Evolutionary conservation across 169 alveolate species (phyloP), one percentile per base, ranked within the genome.

Genomic region (Eimeria falciformis): DNA sequence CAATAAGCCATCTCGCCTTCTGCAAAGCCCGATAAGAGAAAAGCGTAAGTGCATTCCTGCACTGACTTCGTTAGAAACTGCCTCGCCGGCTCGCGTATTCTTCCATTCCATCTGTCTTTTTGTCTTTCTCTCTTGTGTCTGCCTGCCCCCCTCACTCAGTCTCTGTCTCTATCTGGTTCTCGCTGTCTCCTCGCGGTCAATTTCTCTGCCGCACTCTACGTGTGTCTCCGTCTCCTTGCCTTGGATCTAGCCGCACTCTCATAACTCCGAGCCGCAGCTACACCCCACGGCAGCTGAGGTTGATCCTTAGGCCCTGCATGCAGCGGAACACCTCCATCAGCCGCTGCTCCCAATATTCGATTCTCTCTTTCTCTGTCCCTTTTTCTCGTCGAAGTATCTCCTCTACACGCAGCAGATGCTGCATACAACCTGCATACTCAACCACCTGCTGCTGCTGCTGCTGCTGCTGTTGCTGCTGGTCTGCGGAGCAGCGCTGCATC

Each of bases 261-360:
- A n/a, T n/a, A n/a, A n/a, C n/a, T 14, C 14, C 14, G 58, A 50
- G 58, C 21, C 14, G 58, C 14, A 50, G 7, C 27, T 58, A 58
- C 18, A n/a, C 27, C 71, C 71, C 71, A 9, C 71, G 71, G 71
- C 71, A 58, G 71, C 71, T 58, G 18, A 58, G 29, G 21, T 58
- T 58, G 18, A 58, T 14, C 27, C 71, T 7, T 27, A 58, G 71
- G 9, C 21, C 33, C 27, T 58, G 71, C 71, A 58, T 14, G 9
- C 21, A 9, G 33, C 71, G 9, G 25, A 14, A 58, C 71, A 58
- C 71, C 18, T 9, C 9, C 5, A 58, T 14, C 33, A 58, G 71
- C 33, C 71, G 71, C 71, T 58, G 71, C 71, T 58, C 33, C 71
- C 71, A 58, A n/a, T 11, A 58, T 21, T 11, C 11, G 5, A 58